A percentile compares a stretch with the other conserved stretches of the same genome.
Conservation (phyloP, 257 asterid species). For the Salvia rosmarinus region DNA sequence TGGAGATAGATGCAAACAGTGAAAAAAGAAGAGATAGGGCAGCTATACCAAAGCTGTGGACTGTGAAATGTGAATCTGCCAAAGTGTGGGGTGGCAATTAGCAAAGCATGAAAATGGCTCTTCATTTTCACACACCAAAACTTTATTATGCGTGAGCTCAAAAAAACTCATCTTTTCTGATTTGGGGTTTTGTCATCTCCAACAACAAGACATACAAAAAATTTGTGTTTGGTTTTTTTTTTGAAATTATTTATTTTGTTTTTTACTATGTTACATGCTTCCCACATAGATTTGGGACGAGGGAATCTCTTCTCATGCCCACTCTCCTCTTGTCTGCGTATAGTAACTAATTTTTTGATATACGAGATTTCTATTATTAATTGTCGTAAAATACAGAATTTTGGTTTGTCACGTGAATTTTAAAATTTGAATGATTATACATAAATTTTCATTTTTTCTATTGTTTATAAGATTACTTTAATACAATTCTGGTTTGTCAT, state of each 20-base stretch:
- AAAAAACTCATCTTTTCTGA: conserved; percentile 15
- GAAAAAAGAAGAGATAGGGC: conserved; percentile 33
- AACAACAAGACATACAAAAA: not conserved
- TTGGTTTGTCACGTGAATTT: no score
- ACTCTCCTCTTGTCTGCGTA: not conserved
- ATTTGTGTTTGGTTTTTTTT: not conserved
- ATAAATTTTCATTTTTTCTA: no score
- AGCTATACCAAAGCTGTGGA: conserved; percentile 40
- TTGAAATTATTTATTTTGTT: not conserved
- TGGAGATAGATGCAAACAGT: conserved; percentile 16
- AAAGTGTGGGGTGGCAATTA: conserved; percentile 27
- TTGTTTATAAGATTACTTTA: no score
- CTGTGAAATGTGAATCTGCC: conserved; percentile 35
- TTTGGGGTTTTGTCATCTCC: conserved; percentile 27
- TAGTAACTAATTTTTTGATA: no score
- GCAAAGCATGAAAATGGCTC: conserved; percentile 37
- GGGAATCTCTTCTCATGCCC: conserved; percentile 7
- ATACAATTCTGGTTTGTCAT: no score
- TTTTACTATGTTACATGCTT: not conserved
- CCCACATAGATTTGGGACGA: not conserved
- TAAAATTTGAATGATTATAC: no score
- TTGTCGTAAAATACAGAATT: no score
- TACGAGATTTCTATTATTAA: no score
- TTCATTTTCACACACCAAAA: conserved; percentile 29
- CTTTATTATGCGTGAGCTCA: conserved; percentile 31